phyloP scores from a whole-genome alignment of 805 yeast species.

The Candida maris region DNA sequence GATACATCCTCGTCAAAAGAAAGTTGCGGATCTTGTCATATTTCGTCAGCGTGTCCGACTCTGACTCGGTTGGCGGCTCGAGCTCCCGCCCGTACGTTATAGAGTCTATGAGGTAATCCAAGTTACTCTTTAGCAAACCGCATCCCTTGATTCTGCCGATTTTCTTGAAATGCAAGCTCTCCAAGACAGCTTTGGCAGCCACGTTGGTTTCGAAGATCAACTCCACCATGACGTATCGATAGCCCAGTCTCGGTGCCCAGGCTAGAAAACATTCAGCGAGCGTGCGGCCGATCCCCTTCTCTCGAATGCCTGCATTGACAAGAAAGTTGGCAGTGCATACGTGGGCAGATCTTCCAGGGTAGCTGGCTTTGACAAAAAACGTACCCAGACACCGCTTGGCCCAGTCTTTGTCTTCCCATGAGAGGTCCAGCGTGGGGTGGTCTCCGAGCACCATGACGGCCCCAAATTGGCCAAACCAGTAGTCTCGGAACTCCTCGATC shows the following conservation, averaged over 20 bases:
- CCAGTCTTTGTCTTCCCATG: conserved; percentile 60
- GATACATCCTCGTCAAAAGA: conserved; percentile 81
- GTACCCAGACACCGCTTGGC: conserved; percentile 90
- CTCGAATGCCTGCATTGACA: conserved; percentile 90
- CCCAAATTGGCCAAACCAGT: conserved; percentile 86
- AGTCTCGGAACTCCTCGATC: conserved; percentile 70
- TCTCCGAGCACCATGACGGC: conserved; percentile 83
- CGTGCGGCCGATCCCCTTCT: conserved; percentile 86
- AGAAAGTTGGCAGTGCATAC: conserved; percentile 87
- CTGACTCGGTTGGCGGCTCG: conserved; percentile 36
- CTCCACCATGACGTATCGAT: conserved; percentile 78
- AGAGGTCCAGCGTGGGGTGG: conserved; percentile 41
- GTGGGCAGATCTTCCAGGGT: conserved; percentile 90
- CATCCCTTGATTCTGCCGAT: conserved; percentile 84
- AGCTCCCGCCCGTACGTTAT: conserved; percentile 80
- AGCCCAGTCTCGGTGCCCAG: conserved; percentile 91
- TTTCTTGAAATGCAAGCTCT: conserved; percentile 67
- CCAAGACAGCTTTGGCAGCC: conserved; percentile 77
- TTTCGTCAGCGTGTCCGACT: conserved; percentile 48
- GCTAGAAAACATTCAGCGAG: conserved; percentile 78
- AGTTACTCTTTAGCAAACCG: conserved; percentile 81
- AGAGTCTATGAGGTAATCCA: conserved; percentile 75
- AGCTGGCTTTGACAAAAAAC: conserved; percentile 80
- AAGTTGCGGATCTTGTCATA: conserved; percentile 73
- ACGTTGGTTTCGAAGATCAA: conserved; percentile 85